Evolutionary conservation across 2,329 filamentous ascomycete genomes (phyloP).

Genomic region (Botryotinia convoluta): DNA sequence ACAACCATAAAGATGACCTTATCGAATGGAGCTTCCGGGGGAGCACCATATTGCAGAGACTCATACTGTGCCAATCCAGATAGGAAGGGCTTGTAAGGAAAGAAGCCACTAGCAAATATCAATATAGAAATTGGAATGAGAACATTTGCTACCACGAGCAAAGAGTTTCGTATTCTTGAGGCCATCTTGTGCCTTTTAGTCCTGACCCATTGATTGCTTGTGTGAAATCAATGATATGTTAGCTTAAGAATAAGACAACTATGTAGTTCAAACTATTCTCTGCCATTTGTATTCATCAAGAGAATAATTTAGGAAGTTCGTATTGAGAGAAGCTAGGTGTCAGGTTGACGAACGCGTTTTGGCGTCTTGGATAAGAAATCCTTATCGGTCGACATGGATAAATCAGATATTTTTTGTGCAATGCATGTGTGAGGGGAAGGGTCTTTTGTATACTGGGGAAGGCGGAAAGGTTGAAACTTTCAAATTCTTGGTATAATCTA

Average conservation of each 20-base stretch:
- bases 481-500: constrained; percentile 3
- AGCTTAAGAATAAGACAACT: background rate
- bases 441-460: background rate
- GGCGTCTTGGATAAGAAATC: constrained; percentile 21
- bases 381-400: constrained; percentile 21
- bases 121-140: constrained; percentile 72
- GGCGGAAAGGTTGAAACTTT: background rate
- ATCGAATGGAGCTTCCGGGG: constrained; percentile 73
- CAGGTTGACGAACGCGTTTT: constrained; percentile 20
- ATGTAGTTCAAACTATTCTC: background rate
- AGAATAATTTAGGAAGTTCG: background rate
- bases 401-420: constrained; percentile 1
- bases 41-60: constrained; percentile 51
- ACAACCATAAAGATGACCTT: constrained; percentile 96
- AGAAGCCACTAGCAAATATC: constrained; percentile 87
- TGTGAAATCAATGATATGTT: background rate
- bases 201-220: constrained; percentile 15
- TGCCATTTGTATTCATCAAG: constrained; percentile 9
- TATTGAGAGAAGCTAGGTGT: constrained; percentile 16
- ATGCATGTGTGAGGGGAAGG: constrained; percentile 7
- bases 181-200: constrained; percentile 29
- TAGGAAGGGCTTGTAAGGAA: constrained; percentile 93
- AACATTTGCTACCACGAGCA: constrained; percentile 67
- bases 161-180: constrained; percentile 28
- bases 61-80: constrained; percentile 75